phyloP scores from a whole-genome alignment of 1,139 yeast genomes.

The Yarrowia galli region DNA sequence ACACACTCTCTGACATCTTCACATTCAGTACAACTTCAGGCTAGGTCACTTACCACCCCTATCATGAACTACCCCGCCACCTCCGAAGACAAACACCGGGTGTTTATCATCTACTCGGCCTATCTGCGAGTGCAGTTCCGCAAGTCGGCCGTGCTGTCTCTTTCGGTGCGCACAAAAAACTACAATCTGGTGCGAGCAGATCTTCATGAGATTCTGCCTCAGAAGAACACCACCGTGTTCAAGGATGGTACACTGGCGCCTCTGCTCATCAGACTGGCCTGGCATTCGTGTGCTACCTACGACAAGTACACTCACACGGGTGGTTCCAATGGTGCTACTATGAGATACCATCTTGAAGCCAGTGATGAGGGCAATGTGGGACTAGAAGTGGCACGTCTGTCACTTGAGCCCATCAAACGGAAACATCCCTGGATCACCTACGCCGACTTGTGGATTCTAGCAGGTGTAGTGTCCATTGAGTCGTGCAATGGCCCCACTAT shows the following conservation, averaged over 20 bases:
- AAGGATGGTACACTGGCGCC: constrained; percentile 62
- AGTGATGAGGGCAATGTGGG: constrained; percentile 59
- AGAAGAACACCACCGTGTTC: constrained; percentile 42
- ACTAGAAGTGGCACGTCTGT: constrained; percentile 54
- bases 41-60: too few species aligned
- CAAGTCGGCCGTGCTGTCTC: constrained; percentile 9
- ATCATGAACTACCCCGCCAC: constrained; percentile 27
- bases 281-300: constrained; percentile 62
- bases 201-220: constrained; percentile 12
- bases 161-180: constrained; percentile 20
- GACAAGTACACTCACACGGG: constrained; percentile 54
- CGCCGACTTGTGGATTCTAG: constrained; percentile 60
- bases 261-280: constrained; percentile 56
- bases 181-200: constrained; percentile 22
- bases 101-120: constrained; percentile 29
- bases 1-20: too few species aligned
- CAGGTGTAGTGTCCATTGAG: constrained; percentile 58
- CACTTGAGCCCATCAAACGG: constrained; percentile 56
- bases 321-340: constrained; percentile 60
- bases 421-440: constrained; percentile 55
- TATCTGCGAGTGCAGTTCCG: constrained; percentile 36
- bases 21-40: too few species aligned
- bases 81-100: constrained; percentile 2
- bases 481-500: constrained; percentile 57
- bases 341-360: constrained; percentile 58